These are phyloP conservation scores for Ogataea ganodermae DNA, from an alignment of 805 yeast species.

Conservation along the genomic window DNA sequence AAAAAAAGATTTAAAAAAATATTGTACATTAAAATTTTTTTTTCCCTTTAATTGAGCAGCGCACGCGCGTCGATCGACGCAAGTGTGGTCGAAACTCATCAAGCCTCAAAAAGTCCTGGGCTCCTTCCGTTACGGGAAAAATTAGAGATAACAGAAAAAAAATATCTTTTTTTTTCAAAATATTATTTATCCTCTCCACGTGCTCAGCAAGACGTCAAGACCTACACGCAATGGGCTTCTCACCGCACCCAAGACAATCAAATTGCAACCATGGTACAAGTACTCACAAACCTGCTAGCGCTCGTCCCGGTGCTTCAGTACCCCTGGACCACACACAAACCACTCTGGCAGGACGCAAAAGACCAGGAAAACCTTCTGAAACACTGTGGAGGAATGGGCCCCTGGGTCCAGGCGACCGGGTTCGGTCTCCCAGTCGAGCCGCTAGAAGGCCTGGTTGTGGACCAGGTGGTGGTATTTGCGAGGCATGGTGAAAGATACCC, in stretches of 20 bases:
- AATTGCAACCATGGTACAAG: slow-evolving; percentile 9
- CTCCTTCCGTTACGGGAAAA: slow-evolving; percentile 7
- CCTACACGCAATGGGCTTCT: no score
- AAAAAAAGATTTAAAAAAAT: no score
- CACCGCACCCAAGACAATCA: no score
- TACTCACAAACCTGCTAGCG: not conserved
- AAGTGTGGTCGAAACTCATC: not conserved
- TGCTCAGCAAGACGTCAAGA: no score
- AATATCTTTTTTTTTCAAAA: no score
- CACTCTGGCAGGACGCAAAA: slow-evolving; percentile 30
- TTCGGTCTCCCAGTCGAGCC: slow-evolving; percentile 51
- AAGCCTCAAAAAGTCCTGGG: not conserved
- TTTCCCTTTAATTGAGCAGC: slow-evolving; percentile 9
- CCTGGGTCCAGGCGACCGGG: slow-evolving; percentile 53
- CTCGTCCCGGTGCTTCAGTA: not conserved
- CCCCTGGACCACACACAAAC: slow-evolving; percentile 5
- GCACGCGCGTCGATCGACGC: not conserved
- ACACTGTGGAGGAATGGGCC: slow-evolving; percentile 53
- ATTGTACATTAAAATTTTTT: slow-evolving; percentile 1
- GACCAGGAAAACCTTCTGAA: slow-evolving; percentile 52
- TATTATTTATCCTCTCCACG: not conserved
- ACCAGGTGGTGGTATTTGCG: slow-evolving; percentile 69
- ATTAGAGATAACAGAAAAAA: slow-evolving; percentile 6
- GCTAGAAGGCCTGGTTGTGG: slow-evolving; percentile 53
- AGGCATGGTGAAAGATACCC: slow-evolving; percentile 85